Percentiles rank a stretch among this genome's conserved stretches.
Conservation (phyloP, 1,139 yeast species). For the Yamadazyma triangularis region DNA sequence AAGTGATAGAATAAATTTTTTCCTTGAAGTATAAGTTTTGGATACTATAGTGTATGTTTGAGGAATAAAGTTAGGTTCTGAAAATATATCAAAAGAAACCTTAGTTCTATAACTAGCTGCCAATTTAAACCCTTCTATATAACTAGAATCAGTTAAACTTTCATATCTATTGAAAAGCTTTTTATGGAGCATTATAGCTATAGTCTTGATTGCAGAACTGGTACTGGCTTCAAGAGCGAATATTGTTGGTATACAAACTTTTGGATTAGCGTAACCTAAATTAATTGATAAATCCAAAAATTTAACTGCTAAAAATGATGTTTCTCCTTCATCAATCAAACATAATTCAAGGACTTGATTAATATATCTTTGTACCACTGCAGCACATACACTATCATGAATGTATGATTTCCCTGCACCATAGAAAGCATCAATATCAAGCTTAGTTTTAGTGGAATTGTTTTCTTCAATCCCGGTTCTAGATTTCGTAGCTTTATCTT, state of each 20-base stretch:
- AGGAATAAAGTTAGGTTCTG: conserved; percentile 18
- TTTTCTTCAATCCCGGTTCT: conserved; percentile 30
- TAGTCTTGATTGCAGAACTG: conserved; percentile 33
- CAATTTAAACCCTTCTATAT: conserved; percentile 57
- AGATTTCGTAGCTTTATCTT: conserved; percentile 44
- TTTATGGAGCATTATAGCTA: conserved; percentile 51
- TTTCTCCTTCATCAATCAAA: conserved; percentile 35
- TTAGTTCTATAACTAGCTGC: conserved; percentile 45
- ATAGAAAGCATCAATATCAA: conserved; percentile 51
- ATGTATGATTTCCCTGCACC: conserved; percentile 44
- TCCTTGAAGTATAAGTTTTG: conserved; percentile 38
- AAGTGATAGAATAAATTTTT: conserved; percentile 37
- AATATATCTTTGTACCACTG: conserved; percentile 63
- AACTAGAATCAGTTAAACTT: conserved; percentile 61
- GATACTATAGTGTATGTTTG: conserved; percentile 41
- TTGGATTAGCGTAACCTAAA: conserved; percentile 73
- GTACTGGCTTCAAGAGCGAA: conserved; percentile 65
- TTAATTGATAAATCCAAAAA: conserved; percentile 53
- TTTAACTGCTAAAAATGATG: conserved; percentile 47
- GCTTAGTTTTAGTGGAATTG: conserved; percentile 21
- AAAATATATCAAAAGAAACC: conserved; percentile 16
- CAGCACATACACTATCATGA: conserved; percentile 69
- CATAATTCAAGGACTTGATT: conserved; percentile 46
- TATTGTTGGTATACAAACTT: conserved; percentile 60
- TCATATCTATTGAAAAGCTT: conserved; percentile 63